Conservation (phyloP, 1,139 yeast species). For the Debaryomyces sp. region DNA sequence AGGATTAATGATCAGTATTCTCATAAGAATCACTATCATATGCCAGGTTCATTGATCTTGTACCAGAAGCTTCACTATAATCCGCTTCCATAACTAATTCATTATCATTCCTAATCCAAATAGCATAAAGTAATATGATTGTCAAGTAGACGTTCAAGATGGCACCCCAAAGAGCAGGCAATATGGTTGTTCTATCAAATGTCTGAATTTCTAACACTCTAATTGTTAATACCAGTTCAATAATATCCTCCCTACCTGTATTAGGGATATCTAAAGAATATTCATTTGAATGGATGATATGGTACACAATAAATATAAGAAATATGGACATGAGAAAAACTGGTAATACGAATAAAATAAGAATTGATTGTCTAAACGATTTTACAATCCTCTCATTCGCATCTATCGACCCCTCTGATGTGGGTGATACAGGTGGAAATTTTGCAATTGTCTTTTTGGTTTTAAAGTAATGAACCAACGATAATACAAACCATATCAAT, state of each 20-base stretch:
- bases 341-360: slow-evolving; percentile 34
- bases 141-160: slow-evolving; percentile 20
- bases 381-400: slow-evolving; percentile 22
- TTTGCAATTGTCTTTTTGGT: slow-evolving; percentile 32
- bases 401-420: slow-evolving; percentile 21
- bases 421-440: slow-evolving; percentile 32
- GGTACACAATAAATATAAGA: slow-evolving; percentile 4
- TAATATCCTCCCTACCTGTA: not conserved
- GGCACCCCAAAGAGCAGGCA: slow-evolving; percentile 15
- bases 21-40: not conserved
- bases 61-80: not conserved
- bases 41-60: not conserved
- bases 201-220: not conserved
- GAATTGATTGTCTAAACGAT: slow-evolving; percentile 34
- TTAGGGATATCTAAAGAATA: not conserved
- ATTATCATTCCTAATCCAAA: slow-evolving; percentile 40
- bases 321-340: slow-evolving; percentile 17
- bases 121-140: slow-evolving; percentile 27
- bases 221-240: not conserved
- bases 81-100: slow-evolving; percentile 32
- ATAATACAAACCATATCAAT: slow-evolving; percentile 18
- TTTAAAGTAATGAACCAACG: slow-evolving; percentile 26
- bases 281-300: not conserved
- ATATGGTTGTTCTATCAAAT: not conserved
- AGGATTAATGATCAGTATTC: not conserved